Conservation (phyloP, 2,329 filamentous ascomycete species). For the Colletotrichum navitas region DNA sequence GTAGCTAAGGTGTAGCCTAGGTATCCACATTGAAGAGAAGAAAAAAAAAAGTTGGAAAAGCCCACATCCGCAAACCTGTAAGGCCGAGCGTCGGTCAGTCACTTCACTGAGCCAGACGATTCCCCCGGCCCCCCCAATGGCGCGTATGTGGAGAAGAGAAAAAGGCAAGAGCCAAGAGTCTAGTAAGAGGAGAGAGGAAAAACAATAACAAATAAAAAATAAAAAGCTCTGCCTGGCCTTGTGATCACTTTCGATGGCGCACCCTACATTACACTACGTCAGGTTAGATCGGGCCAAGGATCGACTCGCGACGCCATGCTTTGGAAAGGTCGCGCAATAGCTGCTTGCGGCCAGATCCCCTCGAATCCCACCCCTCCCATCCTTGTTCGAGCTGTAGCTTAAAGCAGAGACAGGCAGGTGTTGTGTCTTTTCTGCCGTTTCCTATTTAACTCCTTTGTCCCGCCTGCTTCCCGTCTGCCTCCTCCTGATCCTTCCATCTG, state of each 20-base stretch:
- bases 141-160: constrained; percentile 33
- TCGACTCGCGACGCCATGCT: constrained; percentile 36
- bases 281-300: constrained; percentile 33
- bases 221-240: constrained; percentile 40
- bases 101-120: constrained; percentile 4
- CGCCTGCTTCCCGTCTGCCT: not conserved
- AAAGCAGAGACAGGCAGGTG: constrained; percentile 23
- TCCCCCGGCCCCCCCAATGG: not conserved
- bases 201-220: constrained; percentile 17
- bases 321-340: constrained; percentile 37
- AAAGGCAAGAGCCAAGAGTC: constrained; percentile 13
- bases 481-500: not conserved
- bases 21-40: not conserved
- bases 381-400: constrained; percentile 19
- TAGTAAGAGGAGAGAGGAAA: not conserved
- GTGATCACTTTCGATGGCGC: constrained; percentile 41
- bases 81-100: constrained; percentile 11
- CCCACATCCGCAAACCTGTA: constrained; percentile 7
- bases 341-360: constrained; percentile 32
- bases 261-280: constrained; percentile 22
- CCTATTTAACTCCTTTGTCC: constrained; percentile 40
- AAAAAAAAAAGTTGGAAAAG: constrained; percentile 1
- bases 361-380: constrained; percentile 12
- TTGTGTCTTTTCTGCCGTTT: constrained; percentile 6
- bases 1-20: not conserved